Evolutionary conservation across 2,329 filamentous ascomycete species (phyloP).

Genomic region (Fusarium nisikadoi): DNA sequence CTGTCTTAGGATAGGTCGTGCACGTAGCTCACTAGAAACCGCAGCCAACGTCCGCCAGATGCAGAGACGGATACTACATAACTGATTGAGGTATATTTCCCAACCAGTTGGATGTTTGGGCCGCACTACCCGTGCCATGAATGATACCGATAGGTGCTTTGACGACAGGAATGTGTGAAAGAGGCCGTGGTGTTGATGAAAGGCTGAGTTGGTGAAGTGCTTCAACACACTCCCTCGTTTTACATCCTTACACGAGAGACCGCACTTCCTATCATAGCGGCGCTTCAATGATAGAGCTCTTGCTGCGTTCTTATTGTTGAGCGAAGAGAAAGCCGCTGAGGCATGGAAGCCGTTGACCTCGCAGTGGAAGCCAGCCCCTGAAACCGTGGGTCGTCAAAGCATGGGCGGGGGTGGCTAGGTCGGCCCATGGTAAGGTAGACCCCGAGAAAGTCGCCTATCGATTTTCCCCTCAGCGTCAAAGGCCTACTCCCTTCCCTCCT

Average conservation of each 20-base stretch:
- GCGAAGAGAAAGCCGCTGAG: no score
- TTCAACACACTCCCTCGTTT: no score
- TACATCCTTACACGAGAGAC: no score
- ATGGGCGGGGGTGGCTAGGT: background rate
- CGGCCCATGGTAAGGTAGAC: no score
- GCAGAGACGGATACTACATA: background rate
- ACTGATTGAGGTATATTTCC: fast-evolving
- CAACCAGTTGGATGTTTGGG: fast-evolving
- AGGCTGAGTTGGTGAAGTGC: background rate
- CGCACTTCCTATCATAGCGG: no score
- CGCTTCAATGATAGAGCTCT: no score
- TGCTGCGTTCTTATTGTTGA: no score
- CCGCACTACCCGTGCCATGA: fast-evolving
- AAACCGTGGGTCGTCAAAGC: no score
- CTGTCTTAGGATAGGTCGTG: fast-evolving
- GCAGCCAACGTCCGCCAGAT: background rate
- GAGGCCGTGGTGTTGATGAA: background rate
- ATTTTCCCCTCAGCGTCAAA: no score
- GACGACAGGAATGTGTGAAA: no score
- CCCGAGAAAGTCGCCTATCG: no score
- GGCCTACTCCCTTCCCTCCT: background rate
- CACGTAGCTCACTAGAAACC: fast-evolving
- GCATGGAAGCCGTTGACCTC: background rate
- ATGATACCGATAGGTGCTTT: background rate
- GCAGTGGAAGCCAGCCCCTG: background rate